Conservation (phyloP, 371 early-diverging fungal species). For the Mucor mucedo region DNA sequence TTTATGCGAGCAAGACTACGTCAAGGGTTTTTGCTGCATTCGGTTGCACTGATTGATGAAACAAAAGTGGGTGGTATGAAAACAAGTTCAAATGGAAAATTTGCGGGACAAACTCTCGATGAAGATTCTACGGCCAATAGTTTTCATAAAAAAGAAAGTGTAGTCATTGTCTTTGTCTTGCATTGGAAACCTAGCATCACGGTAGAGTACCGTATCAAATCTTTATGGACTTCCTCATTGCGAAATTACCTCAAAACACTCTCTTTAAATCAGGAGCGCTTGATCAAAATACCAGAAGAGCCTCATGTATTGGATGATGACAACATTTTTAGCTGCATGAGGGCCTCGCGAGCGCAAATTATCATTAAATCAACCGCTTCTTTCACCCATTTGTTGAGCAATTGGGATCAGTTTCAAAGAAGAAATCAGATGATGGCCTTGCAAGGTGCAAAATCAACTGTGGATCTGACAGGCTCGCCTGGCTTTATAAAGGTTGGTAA, state of each 20-base stretch:
- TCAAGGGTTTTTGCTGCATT: constrained; percentile 83
- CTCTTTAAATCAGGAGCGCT: constrained; percentile 14
- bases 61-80: background rate
- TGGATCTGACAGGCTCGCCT: constrained; percentile 51
- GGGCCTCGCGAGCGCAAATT: constrained; percentile 40
- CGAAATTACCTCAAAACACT: constrained; percentile 22
- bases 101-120: constrained; percentile 1
- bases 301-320: constrained; percentile 8
- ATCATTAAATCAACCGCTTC: constrained; percentile 38
- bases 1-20: constrained; percentile 76
- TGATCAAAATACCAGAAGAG: constrained; percentile 17
- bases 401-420: constrained; percentile 49
- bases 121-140: constrained; percentile 7
- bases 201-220: constrained; percentile 80
- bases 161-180: constrained; percentile 67
- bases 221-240: constrained; percentile 34
- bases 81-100: constrained; percentile 7
- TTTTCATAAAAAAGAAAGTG: constrained; percentile 48
- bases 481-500: constrained; percentile 70
- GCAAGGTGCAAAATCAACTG: constrained; percentile 31
- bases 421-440: constrained; percentile 51
- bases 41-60: constrained; percentile 50
- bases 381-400: constrained; percentile 44
- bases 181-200: constrained; percentile 89
- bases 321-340: constrained; percentile 31